Evolutionary conservation across 164 flowering plant genomes (phyloP), one percentile per base, ranked within the genome.

Genomic region (Berberis vulgaris): DNA sequence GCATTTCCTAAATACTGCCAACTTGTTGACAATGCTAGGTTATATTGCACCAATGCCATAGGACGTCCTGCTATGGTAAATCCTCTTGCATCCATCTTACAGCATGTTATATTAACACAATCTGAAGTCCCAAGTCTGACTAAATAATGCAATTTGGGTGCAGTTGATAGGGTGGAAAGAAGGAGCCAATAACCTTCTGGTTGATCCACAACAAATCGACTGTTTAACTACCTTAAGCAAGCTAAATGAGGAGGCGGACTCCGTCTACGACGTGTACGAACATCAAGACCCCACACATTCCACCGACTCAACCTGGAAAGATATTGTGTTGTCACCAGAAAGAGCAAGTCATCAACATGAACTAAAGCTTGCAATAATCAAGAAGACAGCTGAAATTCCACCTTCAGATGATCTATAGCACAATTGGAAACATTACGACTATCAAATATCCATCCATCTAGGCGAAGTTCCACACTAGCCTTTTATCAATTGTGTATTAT

Each of bases 141-240:
- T 58, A 12, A 47, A 1, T 5, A 11, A 10, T 49, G n/a, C 12
- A 6, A 40, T 54, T 10, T 53, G 46, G 56, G 58, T 65, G 78
- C 74, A 94, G 96, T 68, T 91, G 73, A 86, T 91, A 69, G 93
- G 79, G 40, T 81, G 88, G 91, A 94, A 94, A 73, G 93, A 84
- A 54, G 88, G 91, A 65, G 81, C 73, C 43, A 71, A 63, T 72
- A 81, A 72, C 6, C 64, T 91, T 26, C 76, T 86, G 49, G 81
- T 91, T 13, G 99, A 94, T 52, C 82, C 85, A 6, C 82, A 91
- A 7, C 86, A 80, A n/a, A 79, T 84, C 57, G 73, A 78, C 53
- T 87, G 88, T 41, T 64, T 94, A 59, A 71, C 11, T n/a, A 64
- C 44, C 7, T 62, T 89, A 7, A 67, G 80, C 67, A 67, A 49